A percentile compares a stretch with the other conserved stretches of the same genome.
Conservation (phyloP, 164 flowering plant genomes). For the Berberis vulgaris region DNA sequence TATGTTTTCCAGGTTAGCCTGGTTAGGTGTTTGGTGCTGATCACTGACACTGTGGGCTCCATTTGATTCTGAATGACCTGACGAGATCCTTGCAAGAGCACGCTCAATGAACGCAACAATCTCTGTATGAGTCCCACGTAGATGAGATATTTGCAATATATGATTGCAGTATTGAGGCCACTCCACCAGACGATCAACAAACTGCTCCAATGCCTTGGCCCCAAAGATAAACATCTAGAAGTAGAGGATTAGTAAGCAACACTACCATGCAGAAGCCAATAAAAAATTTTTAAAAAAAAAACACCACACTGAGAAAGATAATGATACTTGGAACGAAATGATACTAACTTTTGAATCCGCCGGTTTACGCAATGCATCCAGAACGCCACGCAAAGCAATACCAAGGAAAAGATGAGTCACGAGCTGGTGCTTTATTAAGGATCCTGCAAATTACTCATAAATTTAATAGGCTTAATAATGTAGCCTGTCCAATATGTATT, state of each 20-base stretch:
- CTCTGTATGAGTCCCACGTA: constrained; percentile 72
- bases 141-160: constrained; percentile 93
- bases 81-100: constrained; percentile 67
- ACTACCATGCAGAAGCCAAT: background rate
- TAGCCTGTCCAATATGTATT: too few relatives aligned
- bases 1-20: constrained; percentile 18
- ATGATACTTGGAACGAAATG: background rate
- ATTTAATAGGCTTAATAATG: background rate
- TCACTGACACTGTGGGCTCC: constrained; percentile 33
- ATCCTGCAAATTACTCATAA: constrained; percentile 41
- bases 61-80: constrained; percentile 58
- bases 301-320: background rate
- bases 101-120: constrained; percentile 79
- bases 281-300: background rate
- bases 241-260: background rate
- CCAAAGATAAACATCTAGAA: constrained; percentile 91
- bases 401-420: constrained; percentile 92
- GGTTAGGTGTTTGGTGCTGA: constrained; percentile 29
- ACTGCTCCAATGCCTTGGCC: constrained; percentile 87
- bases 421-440: constrained; percentile 86
- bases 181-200: constrained; percentile 83
- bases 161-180: constrained; percentile 99
- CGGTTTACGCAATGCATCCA: constrained; percentile 92
- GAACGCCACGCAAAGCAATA: constrained; percentile 75
- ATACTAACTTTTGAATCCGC: constrained; percentile 83